phyloP scores from a whole-genome alignment of 306 rosid species.

The Castanea sativa region DNA sequence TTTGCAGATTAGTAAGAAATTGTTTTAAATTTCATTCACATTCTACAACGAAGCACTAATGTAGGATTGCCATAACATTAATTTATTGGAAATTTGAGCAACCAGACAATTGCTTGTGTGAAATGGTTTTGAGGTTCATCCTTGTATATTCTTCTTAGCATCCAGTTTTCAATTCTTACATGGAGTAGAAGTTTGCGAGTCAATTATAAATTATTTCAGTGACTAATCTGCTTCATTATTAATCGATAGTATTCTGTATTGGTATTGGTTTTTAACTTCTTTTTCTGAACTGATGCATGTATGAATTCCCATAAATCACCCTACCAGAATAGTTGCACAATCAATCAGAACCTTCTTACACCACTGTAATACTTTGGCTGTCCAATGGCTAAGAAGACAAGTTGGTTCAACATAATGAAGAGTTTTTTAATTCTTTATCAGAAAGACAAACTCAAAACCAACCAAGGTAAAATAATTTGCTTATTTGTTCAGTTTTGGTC shows the following conservation, averaged over 20 bases:
- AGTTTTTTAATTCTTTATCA: conserved; percentile 43
- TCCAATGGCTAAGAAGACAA: conserved; percentile 65
- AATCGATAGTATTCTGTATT: neutral
- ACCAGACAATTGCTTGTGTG: conserved; percentile 14
- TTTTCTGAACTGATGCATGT: neutral
- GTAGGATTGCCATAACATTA: neutral
- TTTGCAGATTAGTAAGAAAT: conserved; percentile 31
- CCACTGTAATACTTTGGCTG: conserved; percentile 29
- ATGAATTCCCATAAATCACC: neutral
- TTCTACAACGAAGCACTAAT: conserved; percentile 24
- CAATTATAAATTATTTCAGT: neutral
- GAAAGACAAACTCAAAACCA: conserved; percentile 56
- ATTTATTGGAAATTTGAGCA: too few relatives aligned
- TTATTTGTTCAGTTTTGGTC: neutral
- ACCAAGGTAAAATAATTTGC: conserved; percentile 47
- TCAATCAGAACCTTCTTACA: conserved; percentile 11
- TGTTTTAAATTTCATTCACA: conserved; percentile 35
- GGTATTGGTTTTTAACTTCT: neutral
- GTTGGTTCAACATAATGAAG: conserved; percentile 76
- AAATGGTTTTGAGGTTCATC: neutral
- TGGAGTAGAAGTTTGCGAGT: neutral
- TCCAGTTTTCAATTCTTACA: neutral
- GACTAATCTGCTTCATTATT: neutral
- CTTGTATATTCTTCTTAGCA: neutral
- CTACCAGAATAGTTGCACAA: conserved; percentile 16